These are phyloP conservation scores for Blastobotrys americana DNA, from an alignment of 805 yeast genomes.

Conservation along the genomic window DNA sequence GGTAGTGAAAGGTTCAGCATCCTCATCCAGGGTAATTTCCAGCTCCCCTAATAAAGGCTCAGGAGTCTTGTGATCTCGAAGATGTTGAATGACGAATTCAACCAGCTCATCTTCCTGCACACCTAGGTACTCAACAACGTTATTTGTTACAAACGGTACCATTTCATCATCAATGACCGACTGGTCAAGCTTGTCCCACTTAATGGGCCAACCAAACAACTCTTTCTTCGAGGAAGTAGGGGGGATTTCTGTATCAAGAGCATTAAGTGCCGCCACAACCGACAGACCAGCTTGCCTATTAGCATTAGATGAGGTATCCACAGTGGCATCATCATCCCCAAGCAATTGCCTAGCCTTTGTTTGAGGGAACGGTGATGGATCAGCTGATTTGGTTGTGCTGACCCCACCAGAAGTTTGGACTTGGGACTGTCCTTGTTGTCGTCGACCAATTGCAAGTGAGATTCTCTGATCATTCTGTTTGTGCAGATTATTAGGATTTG, in stretches of 20 bases:
- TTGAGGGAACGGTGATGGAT: not conserved
- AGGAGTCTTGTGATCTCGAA: conserved; percentile 20
- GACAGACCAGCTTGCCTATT: no score
- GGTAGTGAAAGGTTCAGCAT: conserved; percentile 29
- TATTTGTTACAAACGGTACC: conserved; percentile 19
- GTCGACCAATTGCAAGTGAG: conserved; percentile 11
- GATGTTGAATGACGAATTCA: conserved; percentile 25
- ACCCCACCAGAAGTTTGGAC: not conserved
- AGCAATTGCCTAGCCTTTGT: not conserved
- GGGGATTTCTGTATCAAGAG: conserved; percentile 15
- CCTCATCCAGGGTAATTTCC: conserved; percentile 38
- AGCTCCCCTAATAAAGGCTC: conserved; percentile 25
- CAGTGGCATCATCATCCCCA: not conserved
- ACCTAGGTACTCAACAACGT: conserved; percentile 28
- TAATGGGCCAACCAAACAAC: conserved; percentile 19
- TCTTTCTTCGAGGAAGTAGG: conserved; percentile 9
- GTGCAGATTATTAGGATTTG: conserved; percentile 4
- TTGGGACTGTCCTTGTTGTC: not conserved
- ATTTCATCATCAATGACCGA: conserved; percentile 16
- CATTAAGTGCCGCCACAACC: not conserved
- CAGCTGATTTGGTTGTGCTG: not conserved
- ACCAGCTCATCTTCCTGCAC: conserved; percentile 29
- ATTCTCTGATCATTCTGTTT: conserved; percentile 4
- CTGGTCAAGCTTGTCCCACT: conserved; percentile 22
- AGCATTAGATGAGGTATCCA: not conserved